Percentiles rank a stretch among this genome's conserved stretches.
These are phyloP conservation scores for Pseudogymnoascus sp. DNA, from an alignment of 2,329 filamentous ascomycete species.

Conservation along the genomic window DNA sequence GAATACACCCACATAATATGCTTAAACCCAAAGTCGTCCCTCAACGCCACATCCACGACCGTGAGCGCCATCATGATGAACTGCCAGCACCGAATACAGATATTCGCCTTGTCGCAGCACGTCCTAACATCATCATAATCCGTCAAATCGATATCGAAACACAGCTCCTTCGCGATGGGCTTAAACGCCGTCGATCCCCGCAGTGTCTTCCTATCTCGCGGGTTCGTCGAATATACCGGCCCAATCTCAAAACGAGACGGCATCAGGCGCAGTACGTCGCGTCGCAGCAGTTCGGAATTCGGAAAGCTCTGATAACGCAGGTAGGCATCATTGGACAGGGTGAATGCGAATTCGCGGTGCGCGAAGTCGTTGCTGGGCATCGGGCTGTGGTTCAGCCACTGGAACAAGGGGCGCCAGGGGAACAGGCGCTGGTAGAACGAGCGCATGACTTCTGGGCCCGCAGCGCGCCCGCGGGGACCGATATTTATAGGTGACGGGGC, in stretches of 20 bases:
- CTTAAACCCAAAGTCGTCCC: slow-evolving; percentile 93
- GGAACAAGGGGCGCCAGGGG: slow-evolving; percentile 88
- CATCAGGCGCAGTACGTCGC: slow-evolving; percentile 81
- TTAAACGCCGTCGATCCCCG: slow-evolving; percentile 76
- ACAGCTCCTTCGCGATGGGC: slow-evolving; percentile 85
- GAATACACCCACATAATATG: slow-evolving; percentile 99
- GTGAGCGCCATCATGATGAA: slow-evolving; percentile 99
- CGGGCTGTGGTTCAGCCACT: slow-evolving; percentile 94
- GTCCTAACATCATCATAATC: slow-evolving; percentile 97
- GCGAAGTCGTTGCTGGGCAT: slow-evolving; percentile 80
- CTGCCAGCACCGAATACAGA: slow-evolving; percentile 90
- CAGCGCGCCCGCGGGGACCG: slow-evolving; percentile 40
- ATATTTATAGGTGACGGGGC: slow-evolving; percentile 37
- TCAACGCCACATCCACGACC: slow-evolving; percentile 76
- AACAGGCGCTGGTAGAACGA: slow-evolving; percentile 95
- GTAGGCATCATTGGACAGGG: slow-evolving; percentile 86
- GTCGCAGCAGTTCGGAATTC: slow-evolving; percentile 68
- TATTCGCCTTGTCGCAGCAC: slow-evolving; percentile 88
- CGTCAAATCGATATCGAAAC: slow-evolving; percentile 99
- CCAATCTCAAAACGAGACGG: slow-evolving; percentile 97
- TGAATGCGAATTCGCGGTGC: slow-evolving; percentile 94
- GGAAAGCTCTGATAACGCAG: slow-evolving; percentile 81
- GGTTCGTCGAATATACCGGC: slow-evolving; percentile 92
- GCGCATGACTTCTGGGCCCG: slow-evolving; percentile 79
- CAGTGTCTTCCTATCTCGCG: slow-evolving; percentile 83